phyloP scores from a whole-genome alignment of 2,329 filamentous ascomycete genomes.

The Pyricularia grisea region DNA sequence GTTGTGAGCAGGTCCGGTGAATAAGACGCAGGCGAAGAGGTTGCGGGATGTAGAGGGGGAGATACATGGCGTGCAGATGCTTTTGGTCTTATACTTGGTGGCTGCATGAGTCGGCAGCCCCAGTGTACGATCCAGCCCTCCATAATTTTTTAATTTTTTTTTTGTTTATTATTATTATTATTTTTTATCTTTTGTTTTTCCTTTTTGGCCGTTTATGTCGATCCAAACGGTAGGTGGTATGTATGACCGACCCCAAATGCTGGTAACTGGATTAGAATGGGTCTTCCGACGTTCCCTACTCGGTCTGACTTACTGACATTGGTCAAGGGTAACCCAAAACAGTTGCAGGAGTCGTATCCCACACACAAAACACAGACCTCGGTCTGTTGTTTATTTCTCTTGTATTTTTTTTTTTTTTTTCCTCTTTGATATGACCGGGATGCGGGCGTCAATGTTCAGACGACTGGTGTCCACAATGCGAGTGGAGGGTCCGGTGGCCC shows the following conservation, averaged over 20 bases:
- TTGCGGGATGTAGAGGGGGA: not conserved
- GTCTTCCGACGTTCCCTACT: not conserved
- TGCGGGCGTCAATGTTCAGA: conserved; percentile 1
- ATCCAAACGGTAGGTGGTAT: not conserved
- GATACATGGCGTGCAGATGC: not conserved
- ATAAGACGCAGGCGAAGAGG: not conserved
- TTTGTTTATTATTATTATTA: not conserved
- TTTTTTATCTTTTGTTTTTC: not conserved
- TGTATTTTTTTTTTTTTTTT: not conserved
- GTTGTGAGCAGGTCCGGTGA: not conserved
- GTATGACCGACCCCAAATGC: not conserved
- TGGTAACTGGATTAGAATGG: not conserved
- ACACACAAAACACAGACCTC: not conserved
- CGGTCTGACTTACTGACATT: not conserved
- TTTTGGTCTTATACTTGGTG: not conserved
- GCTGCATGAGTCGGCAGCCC: not conserved
- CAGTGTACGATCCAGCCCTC: not conserved
- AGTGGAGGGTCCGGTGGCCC: not conserved
- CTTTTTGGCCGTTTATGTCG: not conserved
- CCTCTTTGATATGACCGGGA: not conserved
- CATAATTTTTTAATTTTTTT: not conserved
- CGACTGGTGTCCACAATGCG: not conserved
- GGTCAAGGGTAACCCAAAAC: conserved; percentile 3
- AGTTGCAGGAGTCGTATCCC: conserved; percentile 3
- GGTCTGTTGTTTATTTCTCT: not conserved